Evolutionary conservation across 2,329 filamentous ascomycete species (phyloP), one percentile per base, ranked within the genome.

Genomic region (Arthroderma uncinatum): DNA sequence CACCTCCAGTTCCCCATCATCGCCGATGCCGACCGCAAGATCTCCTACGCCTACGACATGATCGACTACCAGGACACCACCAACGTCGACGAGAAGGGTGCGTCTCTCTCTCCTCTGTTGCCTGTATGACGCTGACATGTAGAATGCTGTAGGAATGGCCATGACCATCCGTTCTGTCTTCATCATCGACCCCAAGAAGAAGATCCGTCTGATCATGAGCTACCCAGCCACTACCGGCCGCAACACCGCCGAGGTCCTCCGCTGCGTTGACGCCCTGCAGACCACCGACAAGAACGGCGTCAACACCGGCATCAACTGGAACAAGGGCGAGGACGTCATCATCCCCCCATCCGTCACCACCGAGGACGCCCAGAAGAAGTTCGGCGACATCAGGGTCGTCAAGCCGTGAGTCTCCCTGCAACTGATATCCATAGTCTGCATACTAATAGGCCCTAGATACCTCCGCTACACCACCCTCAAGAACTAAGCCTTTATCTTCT

Each of bases 101-200:
- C 67, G 62, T 61, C 21, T 52, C 40, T 19, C 7, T 23, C 23
- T 23, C 6, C 14, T n/a, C 37, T 7, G 7, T 23, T 16, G 7
- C 37, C 14, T 42, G n/a, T 25, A 42, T 14, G 21, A n/a, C 9
- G 2, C 2, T 12, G 8, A 8, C 23, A 16, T 16, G 1, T 37
- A 6, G n/a, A 16, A 57, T 61, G 10, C 1, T 12, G 8, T 14
- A 57, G 64, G 64, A 65, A 87, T 92, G 65, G 89, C 90, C 57
- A 92, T 95, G 76, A 95, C 91, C 66, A 95, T 96, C 76, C 89
- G 91, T 68, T 89, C 87, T 65, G 91, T 95, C 70, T 95, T 94
- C 80, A 80, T 95, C 76, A 93, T 95, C 73, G 90, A 95, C 78
- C 90, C 90, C 62, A 83, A 82, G 74, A 95, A 95, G 84, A 92